phyloP scores from a whole-genome alignment of 331 rosid genomes.

The Pyracantha coccinea region DNA sequence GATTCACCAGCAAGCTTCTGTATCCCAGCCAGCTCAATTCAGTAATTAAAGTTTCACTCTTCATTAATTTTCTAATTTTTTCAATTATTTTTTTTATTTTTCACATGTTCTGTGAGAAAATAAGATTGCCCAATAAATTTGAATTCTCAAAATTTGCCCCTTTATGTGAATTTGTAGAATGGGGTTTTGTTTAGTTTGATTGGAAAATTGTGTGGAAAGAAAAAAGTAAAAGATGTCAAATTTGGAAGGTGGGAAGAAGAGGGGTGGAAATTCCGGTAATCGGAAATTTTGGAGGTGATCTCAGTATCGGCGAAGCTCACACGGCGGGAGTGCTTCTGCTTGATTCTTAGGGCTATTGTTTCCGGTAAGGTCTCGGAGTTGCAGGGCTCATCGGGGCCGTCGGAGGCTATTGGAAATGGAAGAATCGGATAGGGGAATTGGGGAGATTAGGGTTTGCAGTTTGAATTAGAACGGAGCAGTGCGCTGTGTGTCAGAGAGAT shows the following conservation, averaged over 20 bases:
- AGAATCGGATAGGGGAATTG: background rate
- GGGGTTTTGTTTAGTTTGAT: constrained; percentile 16
- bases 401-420: constrained; percentile 36
- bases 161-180: background rate
- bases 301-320: constrained; percentile 93
- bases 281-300: constrained; percentile 62
- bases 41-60: constrained; percentile 33
- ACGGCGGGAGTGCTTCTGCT: constrained; percentile 69
- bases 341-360: constrained; percentile 24
- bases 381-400: constrained; percentile 26
- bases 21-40: constrained; percentile 15
- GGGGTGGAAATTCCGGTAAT: constrained; percentile 40
- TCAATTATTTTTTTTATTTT: background rate
- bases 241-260: constrained; percentile 54
- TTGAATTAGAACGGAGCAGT: background rate
- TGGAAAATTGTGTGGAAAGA: constrained; percentile 2
- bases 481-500: background rate
- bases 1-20: constrained; percentile 17
- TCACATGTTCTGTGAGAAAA: background rate
- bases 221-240: constrained; percentile 50
- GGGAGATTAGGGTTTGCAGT: constrained; percentile 4
- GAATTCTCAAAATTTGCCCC: background rate
- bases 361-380: constrained; percentile 54
- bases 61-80: background rate
- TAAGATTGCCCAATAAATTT: background rate